phyloP scores from a whole-genome alignment of 108 stramenopile genomes.

The Skeletonema grethae region DNA sequence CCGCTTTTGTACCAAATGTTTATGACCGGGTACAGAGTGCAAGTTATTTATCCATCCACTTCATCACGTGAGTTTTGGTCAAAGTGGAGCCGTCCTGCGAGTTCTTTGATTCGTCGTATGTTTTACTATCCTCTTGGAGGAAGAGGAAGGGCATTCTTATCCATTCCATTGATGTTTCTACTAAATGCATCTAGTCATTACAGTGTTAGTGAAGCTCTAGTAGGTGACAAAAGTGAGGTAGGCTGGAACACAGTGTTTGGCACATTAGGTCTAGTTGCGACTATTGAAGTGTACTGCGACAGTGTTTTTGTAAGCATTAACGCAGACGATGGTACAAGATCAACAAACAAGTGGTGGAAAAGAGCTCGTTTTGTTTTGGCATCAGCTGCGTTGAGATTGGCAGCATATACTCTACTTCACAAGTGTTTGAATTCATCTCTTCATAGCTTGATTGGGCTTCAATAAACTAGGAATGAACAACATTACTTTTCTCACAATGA shows the following conservation, averaged over 20 bases:
- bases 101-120: conserved; percentile 5
- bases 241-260: conserved; percentile 13
- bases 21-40: conserved; percentile 3
- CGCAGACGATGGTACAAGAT: conserved; percentile 6
- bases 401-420: not conserved
- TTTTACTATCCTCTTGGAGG: conserved; percentile 19
- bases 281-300: conserved; percentile 12
- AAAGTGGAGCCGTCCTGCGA: conserved; percentile 5
- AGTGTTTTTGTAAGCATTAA: not conserved
- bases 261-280: conserved; percentile 10
- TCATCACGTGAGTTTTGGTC: conserved; percentile 9
- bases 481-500: not conserved
- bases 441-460: not conserved
- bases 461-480: not conserved
- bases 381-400: not conserved
- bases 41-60: conserved; percentile 10
- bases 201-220: conserved; percentile 9
- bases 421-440: conserved; percentile 5
- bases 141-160: not conserved
- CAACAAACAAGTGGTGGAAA: conserved; percentile 7
- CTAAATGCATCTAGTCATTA: conserved; percentile 25
- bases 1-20: conserved; percentile 12
- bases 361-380: not conserved
- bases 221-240: conserved; percentile 14
- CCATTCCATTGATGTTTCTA: conserved; percentile 19